These are phyloP conservation scores for Candida endomychidarum DNA, from an alignment of 805 yeast species.

Conservation along the genomic window DNA sequence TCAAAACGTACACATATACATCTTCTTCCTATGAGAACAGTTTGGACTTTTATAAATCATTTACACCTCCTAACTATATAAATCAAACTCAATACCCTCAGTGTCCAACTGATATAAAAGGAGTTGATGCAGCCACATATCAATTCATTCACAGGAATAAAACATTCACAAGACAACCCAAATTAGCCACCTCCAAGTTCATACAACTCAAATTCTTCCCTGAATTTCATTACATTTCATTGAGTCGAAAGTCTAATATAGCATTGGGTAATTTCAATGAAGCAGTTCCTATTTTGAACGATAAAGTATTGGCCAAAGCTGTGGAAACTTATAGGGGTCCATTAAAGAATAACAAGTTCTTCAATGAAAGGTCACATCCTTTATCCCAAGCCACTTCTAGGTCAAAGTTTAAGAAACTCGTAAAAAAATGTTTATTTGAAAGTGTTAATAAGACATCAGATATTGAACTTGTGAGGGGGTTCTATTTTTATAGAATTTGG, in stretches of 20 bases:
- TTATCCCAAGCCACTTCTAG: constrained; percentile 35
- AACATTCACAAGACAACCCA: constrained; percentile 19
- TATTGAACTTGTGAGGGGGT: constrained; percentile 22
- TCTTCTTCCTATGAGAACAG: not conserved
- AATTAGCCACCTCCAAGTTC: constrained; percentile 16
- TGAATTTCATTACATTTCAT: constrained; percentile 24
- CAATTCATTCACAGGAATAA: constrained; percentile 12
- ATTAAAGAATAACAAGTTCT: constrained; percentile 21
- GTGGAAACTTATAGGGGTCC: constrained; percentile 29
- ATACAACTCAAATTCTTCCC: constrained; percentile 33
- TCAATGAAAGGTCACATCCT: constrained; percentile 27
- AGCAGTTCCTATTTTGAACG: constrained; percentile 29
- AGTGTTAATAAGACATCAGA: constrained; percentile 10
- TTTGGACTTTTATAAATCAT: constrained; percentile 4
- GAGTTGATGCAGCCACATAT: constrained; percentile 28
- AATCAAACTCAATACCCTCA: constrained; percentile 22
- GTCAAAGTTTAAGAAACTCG: constrained; percentile 23
- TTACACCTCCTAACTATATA: constrained; percentile 11
- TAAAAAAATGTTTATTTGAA: constrained; percentile 19
- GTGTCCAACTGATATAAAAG: constrained; percentile 33
- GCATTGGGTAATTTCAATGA: constrained; percentile 34
- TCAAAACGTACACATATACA: not conserved
- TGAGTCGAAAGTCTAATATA: constrained; percentile 36
- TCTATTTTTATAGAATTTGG: constrained; percentile 21
- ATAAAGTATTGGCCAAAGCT: constrained; percentile 20